Base-by-base conservation (phyloP, 129 eudicot genomes). In the Flaveria robusta region DNA sequence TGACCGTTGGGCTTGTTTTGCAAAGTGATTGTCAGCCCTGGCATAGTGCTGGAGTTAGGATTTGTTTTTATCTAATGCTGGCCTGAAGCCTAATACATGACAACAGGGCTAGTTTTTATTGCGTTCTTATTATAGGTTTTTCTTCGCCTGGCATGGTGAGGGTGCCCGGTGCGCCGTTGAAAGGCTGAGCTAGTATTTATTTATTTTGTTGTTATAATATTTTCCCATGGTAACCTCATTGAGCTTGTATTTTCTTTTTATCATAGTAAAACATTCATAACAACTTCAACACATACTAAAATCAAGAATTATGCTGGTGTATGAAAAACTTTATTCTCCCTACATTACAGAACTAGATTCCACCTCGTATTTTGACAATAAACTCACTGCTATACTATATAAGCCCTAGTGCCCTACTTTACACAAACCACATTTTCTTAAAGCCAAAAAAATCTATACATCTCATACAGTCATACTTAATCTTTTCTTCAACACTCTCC, bases 291-390 rank as follows among this genome's bases (percentile, higher is more conserved):
- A 46, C 13, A 51, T n/a, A 50, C 19, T 50, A 26, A 27, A 70
- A 51, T 70, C 26, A 49, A 50, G 10, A 9, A 46, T 26, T 49
- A 71, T n/a, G 47, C n/a, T 9, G 5, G 46, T 26, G 10, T 51
- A 15, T 29, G 11, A 70, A 26, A 7, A 70, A 29, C 62, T 50
- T 69, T 50, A 31, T 50, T 19, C 63, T 55, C 31, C 31, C 65
- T 56, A 15, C 65, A 58, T 20, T 9, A 23, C 3, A 18, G 26
- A n/a, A n/a, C 39, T n/a, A 19, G 10, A 14, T 47, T 70, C 22
- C 75, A 70, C 75, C 63, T 70, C 63, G 50, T 27, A 70, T n/a
- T 47, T 50, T 50, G 26, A 7, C 23, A n/a, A 31, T 52, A 71
- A 71, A 54, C 66, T 72, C 66, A 54, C 51, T 41, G 62, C 20